Conservation (phyloP, 257 asterid genomes). For the Solanum stenotomum region DNA sequence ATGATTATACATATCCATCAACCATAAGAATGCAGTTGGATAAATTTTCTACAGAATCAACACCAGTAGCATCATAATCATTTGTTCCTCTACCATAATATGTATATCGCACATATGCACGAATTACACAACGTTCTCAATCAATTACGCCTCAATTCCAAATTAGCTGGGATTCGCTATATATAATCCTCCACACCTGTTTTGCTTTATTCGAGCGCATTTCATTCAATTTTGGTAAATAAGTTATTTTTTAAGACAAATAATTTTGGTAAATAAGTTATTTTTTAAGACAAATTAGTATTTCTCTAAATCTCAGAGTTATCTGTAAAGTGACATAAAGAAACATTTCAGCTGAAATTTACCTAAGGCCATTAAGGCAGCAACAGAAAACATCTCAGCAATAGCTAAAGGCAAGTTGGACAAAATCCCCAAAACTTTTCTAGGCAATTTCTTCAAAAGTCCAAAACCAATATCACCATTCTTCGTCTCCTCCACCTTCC, state of each 20-base stretch:
- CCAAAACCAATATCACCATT: conserved; percentile 10
- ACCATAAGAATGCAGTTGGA: background rate
- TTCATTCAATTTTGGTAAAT: background rate
- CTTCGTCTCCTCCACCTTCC: conserved; percentile 19
- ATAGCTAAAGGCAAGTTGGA: conserved; percentile 87
- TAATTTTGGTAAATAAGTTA: background rate
- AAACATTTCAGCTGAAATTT: background rate
- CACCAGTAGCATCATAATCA: background rate
- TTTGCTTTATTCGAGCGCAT: background rate
- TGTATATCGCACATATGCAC: background rate
- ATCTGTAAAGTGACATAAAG: background rate
- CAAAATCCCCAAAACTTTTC: conserved; percentile 44
- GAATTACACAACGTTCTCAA: background rate
- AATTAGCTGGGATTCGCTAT: background rate
- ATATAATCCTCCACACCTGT: background rate
- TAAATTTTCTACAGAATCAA: background rate
- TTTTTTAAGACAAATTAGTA: background rate
- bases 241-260: background rate
- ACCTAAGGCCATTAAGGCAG: conserved; percentile 91
- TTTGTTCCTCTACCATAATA: background rate
- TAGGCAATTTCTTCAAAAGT: conserved; percentile 35
- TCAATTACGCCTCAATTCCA: background rate
- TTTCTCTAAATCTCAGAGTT: background rate
- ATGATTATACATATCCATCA: background rate
- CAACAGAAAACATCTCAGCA: conserved; percentile 69